Conservation (phyloP, 768 basidiomycete species). For the Fistulinella prunicolor region DNA sequence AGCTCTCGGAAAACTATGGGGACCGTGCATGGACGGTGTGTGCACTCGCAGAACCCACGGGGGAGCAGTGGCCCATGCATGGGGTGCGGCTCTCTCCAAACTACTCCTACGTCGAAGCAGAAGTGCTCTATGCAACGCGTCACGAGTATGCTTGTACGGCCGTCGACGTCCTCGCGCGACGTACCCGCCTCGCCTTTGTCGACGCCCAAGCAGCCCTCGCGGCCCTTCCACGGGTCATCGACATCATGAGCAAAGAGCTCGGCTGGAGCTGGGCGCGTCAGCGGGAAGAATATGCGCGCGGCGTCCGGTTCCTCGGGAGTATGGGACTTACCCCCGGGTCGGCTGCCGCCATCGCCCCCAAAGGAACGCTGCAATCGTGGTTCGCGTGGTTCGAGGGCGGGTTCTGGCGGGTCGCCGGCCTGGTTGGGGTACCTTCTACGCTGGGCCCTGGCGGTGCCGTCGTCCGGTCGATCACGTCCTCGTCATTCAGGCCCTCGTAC, state of each 20-base stretch:
- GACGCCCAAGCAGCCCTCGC: conserved; percentile 84
- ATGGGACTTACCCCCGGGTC: conserved; percentile 75
- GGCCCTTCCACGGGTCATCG: conserved; percentile 82
- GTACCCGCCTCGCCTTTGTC: conserved; percentile 92
- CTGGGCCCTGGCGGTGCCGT: background rate
- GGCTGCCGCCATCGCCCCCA: background rate
- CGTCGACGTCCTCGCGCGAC: conserved; percentile 87
- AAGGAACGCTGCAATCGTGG: background rate
- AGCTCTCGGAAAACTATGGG: conserved; percentile 91
- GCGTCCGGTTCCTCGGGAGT: conserved; percentile 66
- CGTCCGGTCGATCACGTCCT: too few species aligned
- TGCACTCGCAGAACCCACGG: conserved; percentile 73
- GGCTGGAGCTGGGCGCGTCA: conserved; percentile 67
- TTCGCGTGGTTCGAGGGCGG: conserved; percentile 15
- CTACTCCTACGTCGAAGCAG: conserved; percentile 66
- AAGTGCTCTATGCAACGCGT: conserved; percentile 83
- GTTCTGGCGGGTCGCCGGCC: too few species aligned
- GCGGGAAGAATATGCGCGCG: conserved; percentile 52
- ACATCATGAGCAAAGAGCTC: conserved; percentile 87
- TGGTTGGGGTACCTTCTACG: too few species aligned
- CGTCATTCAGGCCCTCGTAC: conserved; percentile 35
- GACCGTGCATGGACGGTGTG: conserved; percentile 96
- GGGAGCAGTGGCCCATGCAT: too few species aligned
- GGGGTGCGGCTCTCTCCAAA: too few species aligned
- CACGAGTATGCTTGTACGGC: conserved; percentile 94